Conservation (phyloP, 1,284 basidiomycete genomes). For the Sanguinoderma infundibulare region DNA sequence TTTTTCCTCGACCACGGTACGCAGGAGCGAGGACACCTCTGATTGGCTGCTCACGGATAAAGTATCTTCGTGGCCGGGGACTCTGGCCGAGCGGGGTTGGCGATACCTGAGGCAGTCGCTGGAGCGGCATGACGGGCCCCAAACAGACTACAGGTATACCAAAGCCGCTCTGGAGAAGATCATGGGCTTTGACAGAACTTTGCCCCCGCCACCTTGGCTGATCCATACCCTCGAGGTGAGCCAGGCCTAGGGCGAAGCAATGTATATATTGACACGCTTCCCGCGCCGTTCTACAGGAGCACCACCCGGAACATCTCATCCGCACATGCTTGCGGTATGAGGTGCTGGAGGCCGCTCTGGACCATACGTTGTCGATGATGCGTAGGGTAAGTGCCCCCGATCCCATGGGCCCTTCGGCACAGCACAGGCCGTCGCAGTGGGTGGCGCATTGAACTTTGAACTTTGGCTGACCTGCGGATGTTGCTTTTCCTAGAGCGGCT, state of each 20-base stretch:
- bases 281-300: conserved; percentile 46
- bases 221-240: conserved; percentile 72
- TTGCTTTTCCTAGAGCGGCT: conserved; percentile 52
- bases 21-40: conserved; percentile 66
- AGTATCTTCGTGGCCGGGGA: conserved; percentile 83
- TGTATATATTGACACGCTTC: conserved; percentile 10
- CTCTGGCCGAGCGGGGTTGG: conserved; percentile 84
- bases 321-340: conserved; percentile 78
- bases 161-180: conserved; percentile 81
- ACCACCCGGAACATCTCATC: conserved; percentile 82
- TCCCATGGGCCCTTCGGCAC: conserved; percentile 1
- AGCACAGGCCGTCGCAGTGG: neutral
- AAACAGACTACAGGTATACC: conserved; percentile 77
- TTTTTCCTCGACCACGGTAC: neutral
- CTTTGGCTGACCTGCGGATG: conserved; percentile 2
- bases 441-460: conserved; percentile 1
- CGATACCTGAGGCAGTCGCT: conserved; percentile 84
- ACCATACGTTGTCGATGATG: conserved; percentile 72
- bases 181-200: conserved; percentile 64
- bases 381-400: conserved; percentile 58
- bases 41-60: conserved; percentile 86
- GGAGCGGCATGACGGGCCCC: conserved; percentile 75
- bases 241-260: conserved; percentile 13
- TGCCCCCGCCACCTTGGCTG: conserved; percentile 83
- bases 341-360: conserved; percentile 78